Base-by-base conservation (phyloP, 192 early-diverging fungal species). In the Podila epigama region DNA sequence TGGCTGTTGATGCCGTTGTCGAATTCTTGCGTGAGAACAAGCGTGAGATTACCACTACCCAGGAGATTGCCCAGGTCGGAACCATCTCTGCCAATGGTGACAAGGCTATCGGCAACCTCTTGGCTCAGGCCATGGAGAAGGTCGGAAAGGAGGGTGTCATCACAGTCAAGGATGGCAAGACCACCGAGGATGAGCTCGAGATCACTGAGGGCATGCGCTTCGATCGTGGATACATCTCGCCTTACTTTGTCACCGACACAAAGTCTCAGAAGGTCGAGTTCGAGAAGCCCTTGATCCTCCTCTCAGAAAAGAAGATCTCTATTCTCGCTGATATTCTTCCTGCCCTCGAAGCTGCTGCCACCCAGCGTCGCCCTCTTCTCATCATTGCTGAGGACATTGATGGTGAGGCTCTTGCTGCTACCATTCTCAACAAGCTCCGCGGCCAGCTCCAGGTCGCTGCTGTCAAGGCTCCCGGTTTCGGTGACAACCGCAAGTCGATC, bases 81-180 rank as follows among this genome's bases (percentile, higher is more conserved):
- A 97, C 98, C 60, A 99, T 99, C 85, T 98, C 97, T 35, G 98
- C 98, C 63, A 99, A 99, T 83, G 98, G 98, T 78, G 98, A 99
- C 87, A 91, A 90, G 66, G 94, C 97, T 70, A 93, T 99, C 36
- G 98, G 98, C 63, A 83, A 89, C 58, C 80, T 99, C 85, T 96
- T 99, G 86, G 97, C 98, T 55, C 93, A 95, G 69, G 98, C 98
- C 35, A 99, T 99, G 98, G 97, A 99, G 85, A 98, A 98, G 91
- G 98, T 99, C 66, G 98, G 98, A 66, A 99, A 99, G 87, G 98
- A 99, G 87, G 98, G 98, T 68, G 98, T 98, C 37, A 99, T 99
- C 84, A 99, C 97, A 4, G 94, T 97, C 79, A 95, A 97, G 89
- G 98, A 98, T 84, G 98, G 98, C 77, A 99, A 98, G 88, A 99